Conservation (phyloP, 2,329 filamentous ascomycete genomes). For the Paecilomyces dactylethromorphus region DNA sequence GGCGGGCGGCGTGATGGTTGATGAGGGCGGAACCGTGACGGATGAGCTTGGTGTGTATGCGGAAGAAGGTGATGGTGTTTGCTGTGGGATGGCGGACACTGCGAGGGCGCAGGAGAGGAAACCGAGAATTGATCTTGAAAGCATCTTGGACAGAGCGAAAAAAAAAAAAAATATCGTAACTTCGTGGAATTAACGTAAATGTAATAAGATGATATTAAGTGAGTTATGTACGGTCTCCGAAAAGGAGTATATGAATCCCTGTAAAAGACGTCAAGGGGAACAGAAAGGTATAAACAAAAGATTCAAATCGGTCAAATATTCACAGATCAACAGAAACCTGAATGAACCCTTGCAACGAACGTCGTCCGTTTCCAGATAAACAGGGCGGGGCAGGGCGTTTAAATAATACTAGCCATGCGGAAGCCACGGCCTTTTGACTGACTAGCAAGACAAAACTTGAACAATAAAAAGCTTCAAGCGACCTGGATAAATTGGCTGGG, state of each 20-base stretch:
- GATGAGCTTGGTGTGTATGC: neutral
- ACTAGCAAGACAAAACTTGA: neutral
- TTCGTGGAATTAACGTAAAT: neutral
- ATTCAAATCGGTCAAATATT: neutral
- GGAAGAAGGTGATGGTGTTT: slow-evolving; percentile 7
- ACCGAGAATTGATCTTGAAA: neutral
- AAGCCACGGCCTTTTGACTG: neutral
- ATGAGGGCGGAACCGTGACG: neutral
- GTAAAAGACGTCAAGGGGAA: neutral
- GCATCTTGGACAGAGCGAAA: neutral
- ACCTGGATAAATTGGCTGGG: neutral
- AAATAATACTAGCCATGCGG: neutral
- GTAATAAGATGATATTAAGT: neutral
- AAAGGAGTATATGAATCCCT: neutral
- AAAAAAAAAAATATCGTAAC: neutral
- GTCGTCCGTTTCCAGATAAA: neutral
- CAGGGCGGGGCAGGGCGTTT: neutral
- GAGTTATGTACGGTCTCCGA: neutral
- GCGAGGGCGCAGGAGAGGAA: neutral
- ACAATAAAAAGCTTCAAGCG: neutral
- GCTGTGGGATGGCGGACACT: neutral
- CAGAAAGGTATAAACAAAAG: neutral
- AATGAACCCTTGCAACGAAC: neutral
- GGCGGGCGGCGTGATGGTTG: slow-evolving; percentile 8
- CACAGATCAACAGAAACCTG: neutral